A percentile compares a stretch with the other conserved stretches of the same genome.
Evolutionary conservation across 257 asterid genomes (phyloP).

Genomic region (Linderniella brevidens): DNA sequence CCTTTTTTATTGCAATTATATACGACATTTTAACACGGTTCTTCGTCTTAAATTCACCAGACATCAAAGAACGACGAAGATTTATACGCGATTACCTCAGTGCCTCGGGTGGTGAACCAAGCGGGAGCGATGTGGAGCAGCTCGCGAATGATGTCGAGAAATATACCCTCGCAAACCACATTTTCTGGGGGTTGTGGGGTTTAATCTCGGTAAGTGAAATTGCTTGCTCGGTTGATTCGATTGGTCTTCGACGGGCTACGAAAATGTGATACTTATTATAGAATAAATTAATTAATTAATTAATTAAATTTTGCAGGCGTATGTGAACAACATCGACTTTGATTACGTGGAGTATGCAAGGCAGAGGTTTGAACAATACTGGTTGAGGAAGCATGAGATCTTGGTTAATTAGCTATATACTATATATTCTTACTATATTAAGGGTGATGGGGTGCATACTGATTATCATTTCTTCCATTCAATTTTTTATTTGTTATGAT

Average conservation of each 20-base stretch:
- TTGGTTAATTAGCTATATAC: no score
- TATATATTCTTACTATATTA: no score
- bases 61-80: constrained; percentile 47
- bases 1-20: no score
- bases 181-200: constrained; percentile 97
- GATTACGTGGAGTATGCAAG: constrained; percentile 76
- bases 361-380: constrained; percentile 73
- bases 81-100: constrained; percentile 47
- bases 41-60: constrained; percentile 17
- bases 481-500: no score
- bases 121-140: constrained; percentile 27
- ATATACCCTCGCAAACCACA: constrained; percentile 69
- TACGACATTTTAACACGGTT: no score
- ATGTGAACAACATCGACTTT: constrained; percentile 65
- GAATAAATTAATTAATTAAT: constrained; percentile 5
- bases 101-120: constrained; percentile 32
- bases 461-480: no score
- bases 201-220: constrained; percentile 52
- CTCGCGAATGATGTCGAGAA: constrained; percentile 44
- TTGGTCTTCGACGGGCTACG: background rate
- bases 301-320: constrained; percentile 47
- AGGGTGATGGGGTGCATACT: no score
- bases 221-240: background rate
- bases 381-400: constrained; percentile 37
- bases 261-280: background rate